phyloP scores from a whole-genome alignment of 176 grass and related monocot species.

The Oryza longistaminata region DNA sequence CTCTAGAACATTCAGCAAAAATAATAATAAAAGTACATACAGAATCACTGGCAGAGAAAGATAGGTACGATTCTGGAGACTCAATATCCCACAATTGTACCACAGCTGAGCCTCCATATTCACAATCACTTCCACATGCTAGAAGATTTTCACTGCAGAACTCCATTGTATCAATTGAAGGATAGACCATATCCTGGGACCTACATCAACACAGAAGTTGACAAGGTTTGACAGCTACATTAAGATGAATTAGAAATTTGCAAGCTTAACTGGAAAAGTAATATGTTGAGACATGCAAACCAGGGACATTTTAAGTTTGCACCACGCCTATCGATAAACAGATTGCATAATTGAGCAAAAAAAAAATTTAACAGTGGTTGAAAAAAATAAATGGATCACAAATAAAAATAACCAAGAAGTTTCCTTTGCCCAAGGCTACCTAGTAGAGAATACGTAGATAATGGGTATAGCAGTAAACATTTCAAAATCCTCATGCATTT shows the following conservation, averaged over 20 bases:
- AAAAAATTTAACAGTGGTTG: neutral
- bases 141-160: slow-evolving; percentile 89
- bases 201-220: slow-evolving; percentile 41
- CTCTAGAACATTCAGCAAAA: slow-evolving; percentile 32
- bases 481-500: slow-evolving; percentile 1
- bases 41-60: slow-evolving; percentile 91
- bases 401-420: neutral
- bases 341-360: neutral
- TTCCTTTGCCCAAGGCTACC: neutral
- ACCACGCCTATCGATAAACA: neutral
- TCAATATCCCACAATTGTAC: slow-evolving; percentile 97
- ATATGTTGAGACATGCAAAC: slow-evolving; percentile 16
- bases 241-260: slow-evolving; percentile 14
- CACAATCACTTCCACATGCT: slow-evolving; percentile 84
- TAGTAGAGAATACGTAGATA: neutral
- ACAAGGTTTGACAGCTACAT: slow-evolving; percentile 16
- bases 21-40: slow-evolving; percentile 55
- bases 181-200: slow-evolving; percentile 76
- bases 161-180: slow-evolving; percentile 83
- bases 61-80: slow-evolving; percentile 69
- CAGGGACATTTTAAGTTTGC: neutral
- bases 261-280: slow-evolving; percentile 20
- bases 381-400: neutral
- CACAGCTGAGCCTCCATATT: slow-evolving; percentile 75
- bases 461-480: neutral